Percentiles rank a stretch among this genome's conserved stretches.
Evolutionary conservation across 169 alveolate genomes (phyloP).

Genomic region (Gregarina niphandrodes): DNA sequence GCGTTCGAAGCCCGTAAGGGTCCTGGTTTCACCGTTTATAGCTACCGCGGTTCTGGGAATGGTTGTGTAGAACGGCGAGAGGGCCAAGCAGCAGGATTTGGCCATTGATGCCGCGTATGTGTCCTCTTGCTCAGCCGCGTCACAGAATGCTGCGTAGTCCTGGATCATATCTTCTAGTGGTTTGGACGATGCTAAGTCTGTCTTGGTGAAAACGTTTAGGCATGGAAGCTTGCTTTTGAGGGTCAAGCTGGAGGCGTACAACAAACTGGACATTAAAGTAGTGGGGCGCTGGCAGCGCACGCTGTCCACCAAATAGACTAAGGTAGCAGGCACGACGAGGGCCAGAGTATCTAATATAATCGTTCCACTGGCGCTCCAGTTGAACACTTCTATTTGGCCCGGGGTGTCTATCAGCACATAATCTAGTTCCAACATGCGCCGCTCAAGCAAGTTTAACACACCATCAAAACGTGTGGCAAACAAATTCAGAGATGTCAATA

Average conservation of each 20-base stretch:
- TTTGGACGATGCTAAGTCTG: too few species aligned
- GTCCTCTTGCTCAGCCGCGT: too few species aligned
- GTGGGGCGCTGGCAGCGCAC: constrained; percentile 77
- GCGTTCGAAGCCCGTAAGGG: too few species aligned
- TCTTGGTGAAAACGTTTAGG: not conserved
- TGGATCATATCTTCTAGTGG: too few species aligned
- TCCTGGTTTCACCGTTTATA: too few species aligned
- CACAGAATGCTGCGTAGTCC: too few species aligned
- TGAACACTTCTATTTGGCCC: constrained; percentile 92
- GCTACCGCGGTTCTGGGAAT: too few species aligned
- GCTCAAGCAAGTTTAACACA: constrained; percentile 55
- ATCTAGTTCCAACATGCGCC: constrained; percentile 49
- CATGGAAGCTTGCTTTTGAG: not conserved
- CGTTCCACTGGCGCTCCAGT: constrained; percentile 93
- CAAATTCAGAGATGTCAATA: constrained; percentile 79
- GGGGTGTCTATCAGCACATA: constrained; percentile 87
- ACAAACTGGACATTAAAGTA: constrained; percentile 91
- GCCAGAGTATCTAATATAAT: constrained; percentile 74
- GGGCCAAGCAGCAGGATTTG: too few species aligned
- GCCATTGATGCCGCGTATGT: too few species aligned
- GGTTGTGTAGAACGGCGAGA: too few species aligned
- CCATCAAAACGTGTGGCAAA: constrained; percentile 82
- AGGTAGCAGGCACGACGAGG: constrained; percentile 65
- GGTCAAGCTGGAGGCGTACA: constrained; percentile 65
- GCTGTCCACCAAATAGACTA: constrained; percentile 67